A percentile compares a stretch with the other conserved stretches of the same genome.
Conservation (phyloP, 2,329 filamentous ascomycete species). For the Epichloe scottii region DNA sequence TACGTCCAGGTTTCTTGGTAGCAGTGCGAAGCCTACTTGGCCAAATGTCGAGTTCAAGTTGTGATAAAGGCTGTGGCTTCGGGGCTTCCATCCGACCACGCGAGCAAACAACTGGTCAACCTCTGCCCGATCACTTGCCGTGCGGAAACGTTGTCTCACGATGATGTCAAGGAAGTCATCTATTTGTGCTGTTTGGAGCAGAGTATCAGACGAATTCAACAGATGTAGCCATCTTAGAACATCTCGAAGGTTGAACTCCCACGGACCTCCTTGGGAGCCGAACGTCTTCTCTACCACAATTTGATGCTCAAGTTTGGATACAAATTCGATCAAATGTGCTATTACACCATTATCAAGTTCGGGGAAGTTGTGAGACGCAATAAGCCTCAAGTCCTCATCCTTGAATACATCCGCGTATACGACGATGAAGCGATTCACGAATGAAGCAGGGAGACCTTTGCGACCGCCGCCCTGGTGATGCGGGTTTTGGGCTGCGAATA, state of each 20-base stretch:
- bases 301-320: slow-evolving; percentile 65
- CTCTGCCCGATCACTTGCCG: slow-evolving; percentile 49
- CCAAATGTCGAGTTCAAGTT: slow-evolving; percentile 52
- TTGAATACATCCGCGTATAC: slow-evolving; percentile 91
- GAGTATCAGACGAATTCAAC: slow-evolving; percentile 33
- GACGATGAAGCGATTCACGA: slow-evolving; percentile 95
- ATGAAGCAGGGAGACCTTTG: slow-evolving; percentile 88
- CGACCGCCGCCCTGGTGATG: slow-evolving; percentile 93
- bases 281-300: slow-evolving; percentile 48
- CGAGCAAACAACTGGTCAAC: slow-evolving; percentile 54
- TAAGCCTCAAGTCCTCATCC: slow-evolving; percentile 66
- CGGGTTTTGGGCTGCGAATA: slow-evolving; percentile 95
- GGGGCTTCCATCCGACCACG: slow-evolving; percentile 44
- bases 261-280: slow-evolving; percentile 60
- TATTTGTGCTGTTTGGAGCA: slow-evolving; percentile 47
- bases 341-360: slow-evolving; percentile 46
- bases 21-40: slow-evolving; percentile 68
- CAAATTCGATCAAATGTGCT: slow-evolving; percentile 60
- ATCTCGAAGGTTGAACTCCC: slow-evolving; percentile 93
- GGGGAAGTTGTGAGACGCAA: slow-evolving; percentile 69
- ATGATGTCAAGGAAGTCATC: slow-evolving; percentile 71
- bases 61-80: slow-evolving; percentile 55
- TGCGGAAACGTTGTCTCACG: slow-evolving; percentile 80
- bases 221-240: slow-evolving; percentile 78
- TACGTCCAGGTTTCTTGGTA: slow-evolving; percentile 45